Evolutionary conservation across 2,329 filamentous ascomycete genomes (phyloP).

Genomic region (Dendrostoma leiphaemia): DNA sequence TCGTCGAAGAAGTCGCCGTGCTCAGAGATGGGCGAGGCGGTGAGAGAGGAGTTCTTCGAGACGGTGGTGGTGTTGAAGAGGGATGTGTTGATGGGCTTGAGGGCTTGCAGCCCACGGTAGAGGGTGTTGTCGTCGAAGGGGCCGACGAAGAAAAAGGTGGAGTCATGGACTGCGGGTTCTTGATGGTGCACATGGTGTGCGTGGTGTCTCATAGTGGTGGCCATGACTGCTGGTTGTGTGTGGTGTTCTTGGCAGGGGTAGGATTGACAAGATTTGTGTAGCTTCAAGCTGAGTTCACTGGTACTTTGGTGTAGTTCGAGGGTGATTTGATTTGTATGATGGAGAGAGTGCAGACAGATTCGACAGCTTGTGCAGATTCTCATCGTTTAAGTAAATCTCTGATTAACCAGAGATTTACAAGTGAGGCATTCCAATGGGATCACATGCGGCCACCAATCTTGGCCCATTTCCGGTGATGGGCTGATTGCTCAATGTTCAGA

Average conservation of each 20-base stretch:
- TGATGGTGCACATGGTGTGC: constrained; percentile 3
- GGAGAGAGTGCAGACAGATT: neutral
- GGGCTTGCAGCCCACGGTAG: constrained; percentile 10
- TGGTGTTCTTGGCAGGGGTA: too few relatives aligned
- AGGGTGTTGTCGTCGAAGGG: constrained; percentile 18
- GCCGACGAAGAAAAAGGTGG: constrained; percentile 15
- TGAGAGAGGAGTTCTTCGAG: constrained; percentile 12
- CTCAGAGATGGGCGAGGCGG: constrained; percentile 10
- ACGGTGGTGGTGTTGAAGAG: constrained; percentile 12
- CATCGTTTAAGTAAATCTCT: neutral
- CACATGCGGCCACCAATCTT: constrained; percentile 1
- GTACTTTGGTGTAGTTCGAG: neutral
- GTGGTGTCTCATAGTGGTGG: neutral
- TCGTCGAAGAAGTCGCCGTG: constrained; percentile 3
- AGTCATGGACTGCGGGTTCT: constrained; percentile 3
- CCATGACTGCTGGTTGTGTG: neutral
- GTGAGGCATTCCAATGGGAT: neutral
- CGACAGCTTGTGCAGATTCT: neutral
- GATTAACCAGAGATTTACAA: too few relatives aligned
- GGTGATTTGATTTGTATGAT: neutral
- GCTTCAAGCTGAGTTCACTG: neutral
- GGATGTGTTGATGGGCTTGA: constrained; percentile 18
- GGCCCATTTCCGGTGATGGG: constrained; percentile 6
- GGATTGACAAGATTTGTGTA: too few relatives aligned
- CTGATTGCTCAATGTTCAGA: constrained; percentile 16